These are phyloP conservation scores for Apiotrichum mycotoxinovorans DNA, from an alignment of 1,284 basidiomycete genomes.

Conservation along the genomic window DNA sequence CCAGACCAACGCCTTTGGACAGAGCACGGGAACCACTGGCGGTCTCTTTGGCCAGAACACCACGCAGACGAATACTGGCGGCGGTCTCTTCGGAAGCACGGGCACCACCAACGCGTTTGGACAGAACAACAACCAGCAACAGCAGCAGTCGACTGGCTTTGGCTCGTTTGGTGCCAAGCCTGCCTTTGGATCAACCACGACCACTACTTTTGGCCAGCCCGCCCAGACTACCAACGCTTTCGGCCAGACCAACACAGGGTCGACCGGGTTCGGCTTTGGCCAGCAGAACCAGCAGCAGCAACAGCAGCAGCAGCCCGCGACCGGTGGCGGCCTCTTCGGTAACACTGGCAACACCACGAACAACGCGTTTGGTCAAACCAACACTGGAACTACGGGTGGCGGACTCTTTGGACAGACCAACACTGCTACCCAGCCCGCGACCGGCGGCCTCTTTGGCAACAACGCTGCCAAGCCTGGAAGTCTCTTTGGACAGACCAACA, in stretches of 20 bases:
- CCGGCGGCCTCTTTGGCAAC: constrained; percentile 44
- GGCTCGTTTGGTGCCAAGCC: constrained; percentile 37
- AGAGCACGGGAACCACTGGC: constrained; percentile 28
- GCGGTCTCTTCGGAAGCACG: constrained; percentile 19
- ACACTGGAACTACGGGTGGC: background rate
- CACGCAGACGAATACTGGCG: constrained; percentile 25
- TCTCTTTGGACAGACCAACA: constrained; percentile 30
- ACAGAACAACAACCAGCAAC: constrained; percentile 22
- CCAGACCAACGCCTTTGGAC: constrained; percentile 34
- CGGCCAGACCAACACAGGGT: constrained; percentile 41
- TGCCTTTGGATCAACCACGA: constrained; percentile 5
- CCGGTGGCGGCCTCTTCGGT: constrained; percentile 34
- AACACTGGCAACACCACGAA: background rate
- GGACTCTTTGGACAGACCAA: constrained; percentile 52
- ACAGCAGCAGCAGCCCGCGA: constrained; percentile 4
- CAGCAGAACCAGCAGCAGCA: constrained; percentile 45
- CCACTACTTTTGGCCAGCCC: background rate
- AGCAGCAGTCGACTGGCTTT: constrained; percentile 45
- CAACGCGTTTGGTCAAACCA: constrained; percentile 35
- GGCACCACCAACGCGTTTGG: constrained; percentile 11
- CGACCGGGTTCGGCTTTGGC: constrained; percentile 9
- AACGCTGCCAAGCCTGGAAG: constrained; percentile 35
- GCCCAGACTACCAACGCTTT: constrained; percentile 33
- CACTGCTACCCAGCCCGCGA: constrained; percentile 32
- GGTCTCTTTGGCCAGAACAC: constrained; percentile 45